Evolutionary conservation across 495 filamentous ascomycete species (phyloP), one percentile per base, ranked within the genome.

Genomic region (Glarea lozoyensis): DNA sequence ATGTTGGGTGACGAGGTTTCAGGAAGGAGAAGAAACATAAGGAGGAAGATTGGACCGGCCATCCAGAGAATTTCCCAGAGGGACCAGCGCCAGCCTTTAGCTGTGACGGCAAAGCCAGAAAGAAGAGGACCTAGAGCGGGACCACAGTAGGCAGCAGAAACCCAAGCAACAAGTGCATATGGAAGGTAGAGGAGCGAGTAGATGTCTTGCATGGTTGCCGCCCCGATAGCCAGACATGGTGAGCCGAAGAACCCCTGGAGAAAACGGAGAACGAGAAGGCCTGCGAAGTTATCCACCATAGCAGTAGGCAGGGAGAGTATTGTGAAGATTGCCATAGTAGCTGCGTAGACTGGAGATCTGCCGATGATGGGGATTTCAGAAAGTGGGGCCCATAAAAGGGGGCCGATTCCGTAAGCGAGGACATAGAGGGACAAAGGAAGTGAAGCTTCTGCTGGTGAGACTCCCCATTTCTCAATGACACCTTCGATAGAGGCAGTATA

Each of bases 241-340:
- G 73, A 78, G 5, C 84, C 84, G 17, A 83, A 74, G 38, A 92
- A 63, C 1, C 86, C 86, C 56, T 79, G 74, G 40, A 92, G 65
- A 52, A 92, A 92, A 1, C 87, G 78, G 35, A 77, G 69, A 10
- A 88, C 62, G 37, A 92, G 66, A 64, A 90, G 73, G 1, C 84
- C 84, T 24, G 69, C 58, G 24, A 84, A 80, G 50, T 89, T 88
- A 27, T 69, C 60, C 10, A 84, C 83, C 10, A 90, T 64, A 1
- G 84, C 84, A 42, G 81, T 83, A 2, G 86, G 85, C 33, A 92
- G 75, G 13, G 86, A 65, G 65, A 83, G 78, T 43, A 88, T 72
- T 36, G 84, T 62, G 59, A 88, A 90, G 19, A 84, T 63, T 1
- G 69, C 60, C 61, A 87, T 84, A 0, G 82, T 85, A 21, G 61